Base-by-base conservation (phyloP, 2,329 filamentous ascomycete genomes). In the Penicillium occitanis region DNA sequence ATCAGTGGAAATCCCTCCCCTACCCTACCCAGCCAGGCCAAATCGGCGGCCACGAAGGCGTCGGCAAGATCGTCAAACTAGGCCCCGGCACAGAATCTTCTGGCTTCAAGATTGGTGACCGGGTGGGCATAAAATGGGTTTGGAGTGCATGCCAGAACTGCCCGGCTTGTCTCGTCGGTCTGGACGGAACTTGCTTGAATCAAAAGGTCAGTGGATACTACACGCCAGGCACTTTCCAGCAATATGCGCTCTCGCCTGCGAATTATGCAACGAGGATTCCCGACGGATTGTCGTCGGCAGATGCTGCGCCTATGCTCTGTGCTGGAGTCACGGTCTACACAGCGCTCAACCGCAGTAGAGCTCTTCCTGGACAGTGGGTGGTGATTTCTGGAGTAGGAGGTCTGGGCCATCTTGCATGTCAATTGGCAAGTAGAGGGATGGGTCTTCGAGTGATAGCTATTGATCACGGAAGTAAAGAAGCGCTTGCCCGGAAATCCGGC, bases 101-200 rank as follows among this genome's bases (percentile, higher is more conserved):
- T 1, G 82, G 81, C 5, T 78, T 90, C 42, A 88, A 88, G 70
- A 72, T 90, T n/a, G 88, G 88, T 5, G 86, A 91, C 70, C 82
- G 88, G 7, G 89, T 91, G 8, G 89, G 89, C 14, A 85, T 91
- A 73, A 91, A 91, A 76, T 90, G 88, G 87, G 79, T 90, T 66
- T 79, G 84, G 17, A 82, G 77, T 37, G 84, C 84, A 30, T 90
- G 87, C 73, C 83, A 83, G 60, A 79, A 80, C 70, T 85, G 84
- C 75, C 73, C 82, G 17, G 77, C 86, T 67, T 89, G 86, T 72
- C 78, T 84, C 63, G 80, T 80, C 13, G 85, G 84, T 51, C 77
- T 81, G 28, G 87, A 88, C 68, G 85, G 82, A 10, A 76, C 82
- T 46, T 88, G 86, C 75, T 78, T 81, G 69, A 84, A 85, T 50